Percentiles rank a stretch among this genome's conserved stretches.
These are phyloP conservation scores for Coemansia sp. DNA, from an alignment of 192 early-diverging fungal species.

Conservation along the genomic window DNA sequence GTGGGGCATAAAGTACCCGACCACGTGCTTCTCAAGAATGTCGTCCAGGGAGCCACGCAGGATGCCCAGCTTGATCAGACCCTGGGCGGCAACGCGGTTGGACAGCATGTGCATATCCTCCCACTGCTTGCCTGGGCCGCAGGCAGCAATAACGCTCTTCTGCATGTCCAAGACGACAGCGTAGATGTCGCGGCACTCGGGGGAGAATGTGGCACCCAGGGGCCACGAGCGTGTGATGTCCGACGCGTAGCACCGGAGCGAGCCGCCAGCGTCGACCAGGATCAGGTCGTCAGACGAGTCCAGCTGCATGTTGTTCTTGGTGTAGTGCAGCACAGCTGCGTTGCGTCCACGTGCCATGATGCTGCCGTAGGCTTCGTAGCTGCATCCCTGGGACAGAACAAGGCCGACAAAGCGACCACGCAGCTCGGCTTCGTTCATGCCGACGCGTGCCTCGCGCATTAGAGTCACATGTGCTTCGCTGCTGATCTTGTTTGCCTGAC, in stretches of 20 bases:
- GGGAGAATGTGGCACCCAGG: conserved; percentile 67
- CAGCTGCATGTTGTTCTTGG: conserved; percentile 65
- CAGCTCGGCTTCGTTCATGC: conserved; percentile 70
- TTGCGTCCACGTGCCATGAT: conserved; percentile 79
- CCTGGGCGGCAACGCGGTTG: conserved; percentile 63
- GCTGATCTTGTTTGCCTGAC: conserved; percentile 73
- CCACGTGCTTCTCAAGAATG: conserved; percentile 65
- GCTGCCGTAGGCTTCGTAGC: conserved; percentile 78
- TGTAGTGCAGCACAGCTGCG: conserved; percentile 82
- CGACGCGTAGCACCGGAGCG: conserved; percentile 74
- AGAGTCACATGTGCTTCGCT: conserved; percentile 73
- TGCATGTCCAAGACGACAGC: conserved; percentile 80
- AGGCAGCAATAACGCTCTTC: conserved; percentile 62
- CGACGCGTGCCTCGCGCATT: conserved; percentile 65
- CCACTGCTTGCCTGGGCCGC: conserved; percentile 77
- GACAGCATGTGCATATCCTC: conserved; percentile 79
- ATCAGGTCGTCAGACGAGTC: conserved; percentile 56
- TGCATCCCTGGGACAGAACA: conserved; percentile 61
- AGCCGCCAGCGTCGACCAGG: conserved; percentile 85
- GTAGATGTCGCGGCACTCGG: conserved; percentile 73
- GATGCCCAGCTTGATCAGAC: conserved; percentile 61
- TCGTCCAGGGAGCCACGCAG: conserved; percentile 61
- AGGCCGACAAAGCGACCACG: conserved; percentile 78
- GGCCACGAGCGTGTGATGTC: conserved; percentile 93
- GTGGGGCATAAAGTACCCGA: conserved; percentile 86